A percentile compares a stretch with the other conserved stretches of the same genome.
These are phyloP conservation scores for Brettanomyces nanus DNA, from an alignment of 805 yeast species.

Conservation along the genomic window DNA sequence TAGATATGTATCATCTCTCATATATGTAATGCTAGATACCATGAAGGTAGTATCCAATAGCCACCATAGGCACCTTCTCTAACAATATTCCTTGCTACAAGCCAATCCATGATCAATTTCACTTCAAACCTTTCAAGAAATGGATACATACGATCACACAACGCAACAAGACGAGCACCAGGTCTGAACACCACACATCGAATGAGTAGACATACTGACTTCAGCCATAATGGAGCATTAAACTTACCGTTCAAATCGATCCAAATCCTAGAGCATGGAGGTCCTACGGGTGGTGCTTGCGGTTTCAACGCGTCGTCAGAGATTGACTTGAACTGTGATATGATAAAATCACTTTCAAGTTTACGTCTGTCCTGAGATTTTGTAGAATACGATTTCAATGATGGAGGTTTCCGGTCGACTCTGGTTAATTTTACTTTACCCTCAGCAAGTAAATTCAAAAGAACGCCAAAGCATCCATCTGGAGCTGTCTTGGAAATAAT, in stretches of 20 bases:
- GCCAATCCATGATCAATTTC: slow-evolving; percentile 33
- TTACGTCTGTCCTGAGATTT: slow-evolving; percentile 62
- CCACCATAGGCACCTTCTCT: slow-evolving; percentile 28
- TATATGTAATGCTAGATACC: slow-evolving; percentile 31
- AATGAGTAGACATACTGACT: slow-evolving; percentile 39
- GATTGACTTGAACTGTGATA: slow-evolving; percentile 18
- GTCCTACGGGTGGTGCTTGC: slow-evolving; percentile 47
- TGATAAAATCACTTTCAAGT: slow-evolving; percentile 55
- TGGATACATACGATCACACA: slow-evolving; percentile 17
- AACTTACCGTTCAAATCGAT: slow-evolving; percentile 56
- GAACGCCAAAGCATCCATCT: slow-evolving; percentile 54
- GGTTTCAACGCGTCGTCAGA: slow-evolving; percentile 8
- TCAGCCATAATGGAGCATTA: slow-evolving; percentile 52
- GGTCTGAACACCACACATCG: slow-evolving; percentile 44
- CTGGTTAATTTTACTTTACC: slow-evolving; percentile 35
- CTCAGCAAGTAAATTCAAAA: slow-evolving; percentile 47
- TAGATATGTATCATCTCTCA: too few relatives aligned
- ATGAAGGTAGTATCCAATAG: slow-evolving; percentile 34
- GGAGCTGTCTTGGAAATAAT: slow-evolving; percentile 46
- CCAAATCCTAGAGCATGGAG: slow-evolving; percentile 67
- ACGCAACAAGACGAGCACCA: slow-evolving; percentile 33
- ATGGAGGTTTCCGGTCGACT: slow-evolving; percentile 45
- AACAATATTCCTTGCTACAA: slow-evolving; percentile 33
- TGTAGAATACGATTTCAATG: slow-evolving; percentile 62
- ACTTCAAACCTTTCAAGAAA: slow-evolving; percentile 32